A percentile compares a stretch with the other conserved stretches of the same genome.
These are phyloP conservation scores for Salvia splendens DNA, from an alignment of 257 asterid genomes.

Conservation along the genomic window DNA sequence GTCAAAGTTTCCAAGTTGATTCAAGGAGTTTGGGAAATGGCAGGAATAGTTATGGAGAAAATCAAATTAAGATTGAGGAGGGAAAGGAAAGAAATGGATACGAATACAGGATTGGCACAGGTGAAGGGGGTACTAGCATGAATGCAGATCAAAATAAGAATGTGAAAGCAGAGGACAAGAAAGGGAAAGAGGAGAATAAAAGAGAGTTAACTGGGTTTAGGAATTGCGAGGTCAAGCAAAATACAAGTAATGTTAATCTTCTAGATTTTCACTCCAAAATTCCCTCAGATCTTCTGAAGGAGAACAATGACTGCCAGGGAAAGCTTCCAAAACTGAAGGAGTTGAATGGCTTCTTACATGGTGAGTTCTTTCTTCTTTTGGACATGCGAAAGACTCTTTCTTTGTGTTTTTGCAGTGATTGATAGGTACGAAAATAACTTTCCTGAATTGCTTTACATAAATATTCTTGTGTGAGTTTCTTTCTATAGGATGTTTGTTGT, in stretches of 20 bases:
- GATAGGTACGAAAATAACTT: no score
- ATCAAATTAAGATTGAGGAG: slow-evolving; percentile 37
- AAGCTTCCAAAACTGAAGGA: slow-evolving; percentile 45
- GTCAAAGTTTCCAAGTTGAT: slow-evolving; percentile 32
- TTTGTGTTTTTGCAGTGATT: no score
- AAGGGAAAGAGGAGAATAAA: slow-evolving; percentile 37
- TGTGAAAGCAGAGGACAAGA: slow-evolving; percentile 44
- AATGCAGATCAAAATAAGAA: slow-evolving; percentile 41
- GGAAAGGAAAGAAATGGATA: slow-evolving; percentile 35
- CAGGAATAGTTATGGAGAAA: slow-evolving; percentile 32
- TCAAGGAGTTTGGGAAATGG: slow-evolving; percentile 37
- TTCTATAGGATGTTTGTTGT: no score
- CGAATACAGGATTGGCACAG: slow-evolving; percentile 22
- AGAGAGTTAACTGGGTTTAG: slow-evolving; percentile 23
- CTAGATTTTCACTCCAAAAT: slow-evolving; percentile 34
- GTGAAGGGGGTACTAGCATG: slow-evolving; percentile 35
- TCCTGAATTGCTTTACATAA: no score
- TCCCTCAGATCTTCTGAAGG: slow-evolving; percentile 32
- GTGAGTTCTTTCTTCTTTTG: slow-evolving; percentile 36
- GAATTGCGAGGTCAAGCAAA: slow-evolving; percentile 30
- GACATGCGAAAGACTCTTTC: no score
- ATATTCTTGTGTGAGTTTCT: no score
- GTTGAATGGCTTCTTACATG: slow-evolving; percentile 46
- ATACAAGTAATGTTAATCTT: slow-evolving; percentile 34
- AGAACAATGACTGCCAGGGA: slow-evolving; percentile 35